Conservation (phyloP, 345 rosid species). For the Linum tenue region DNA sequence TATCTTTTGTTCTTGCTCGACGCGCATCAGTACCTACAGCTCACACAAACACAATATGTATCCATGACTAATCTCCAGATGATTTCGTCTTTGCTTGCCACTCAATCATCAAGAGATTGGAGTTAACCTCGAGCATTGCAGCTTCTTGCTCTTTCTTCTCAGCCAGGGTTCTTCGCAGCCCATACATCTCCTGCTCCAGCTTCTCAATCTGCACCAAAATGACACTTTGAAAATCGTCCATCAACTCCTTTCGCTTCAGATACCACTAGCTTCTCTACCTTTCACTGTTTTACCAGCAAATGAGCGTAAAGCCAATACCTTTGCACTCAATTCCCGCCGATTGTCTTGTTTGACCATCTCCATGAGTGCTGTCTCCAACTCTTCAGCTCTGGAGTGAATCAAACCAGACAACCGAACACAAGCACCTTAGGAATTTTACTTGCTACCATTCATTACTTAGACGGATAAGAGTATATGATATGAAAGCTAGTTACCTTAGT, state of each 20-base stretch:
- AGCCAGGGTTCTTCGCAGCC: conserved; percentile 45
- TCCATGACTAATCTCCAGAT: conserved; percentile 3
- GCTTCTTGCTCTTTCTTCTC: conserved; percentile 86
- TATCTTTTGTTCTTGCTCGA: conserved; percentile 79
- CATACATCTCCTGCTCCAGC: conserved; percentile 57
- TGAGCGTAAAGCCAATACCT: conserved; percentile 33
- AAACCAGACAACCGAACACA: conserved; percentile 8
- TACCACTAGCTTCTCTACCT: background rate
- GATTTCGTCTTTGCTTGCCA: conserved; percentile 4
- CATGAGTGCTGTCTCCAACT: conserved; percentile 85
- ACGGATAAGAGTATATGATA: conserved; percentile 1
- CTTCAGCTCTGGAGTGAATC: conserved; percentile 60
- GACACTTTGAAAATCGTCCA: background rate
- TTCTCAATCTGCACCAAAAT: conserved; percentile 50
- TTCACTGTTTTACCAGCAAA: background rate
- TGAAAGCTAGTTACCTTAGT: conserved; percentile 50
- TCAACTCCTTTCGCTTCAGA: background rate
- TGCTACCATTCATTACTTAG: conserved; percentile 10
- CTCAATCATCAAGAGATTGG: background rate
- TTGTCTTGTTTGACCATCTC: conserved; percentile 93
- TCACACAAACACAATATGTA: background rate
- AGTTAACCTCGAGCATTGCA: conserved; percentile 67
- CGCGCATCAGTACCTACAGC: conserved; percentile 65
- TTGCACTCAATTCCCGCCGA: conserved; percentile 59
- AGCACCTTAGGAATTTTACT: background rate